A percentile compares a stretch with the other conserved stretches of the same genome.
Evolutionary conservation across 176 grass and related monocot genomes (phyloP).

Genomic region (Rhynchospora tenuis): DNA sequence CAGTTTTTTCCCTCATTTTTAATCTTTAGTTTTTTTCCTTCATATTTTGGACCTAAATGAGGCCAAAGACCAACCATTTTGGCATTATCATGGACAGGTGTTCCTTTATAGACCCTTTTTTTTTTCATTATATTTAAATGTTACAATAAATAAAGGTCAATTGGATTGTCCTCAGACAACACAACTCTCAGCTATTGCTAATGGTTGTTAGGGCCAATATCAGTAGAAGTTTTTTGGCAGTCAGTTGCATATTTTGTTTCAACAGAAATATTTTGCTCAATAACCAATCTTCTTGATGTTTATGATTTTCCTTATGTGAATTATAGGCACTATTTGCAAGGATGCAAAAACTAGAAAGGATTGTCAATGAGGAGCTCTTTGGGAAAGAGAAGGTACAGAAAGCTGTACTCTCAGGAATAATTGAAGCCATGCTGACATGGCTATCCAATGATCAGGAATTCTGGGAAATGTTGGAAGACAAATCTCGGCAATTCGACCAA

Average conservation of each 20-base stretch:
- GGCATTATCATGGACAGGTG: background rate
- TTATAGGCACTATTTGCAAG: constrained; percentile 79
- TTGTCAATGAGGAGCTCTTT: constrained; percentile 56
- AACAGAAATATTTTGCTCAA: background rate
- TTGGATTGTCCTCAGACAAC: background rate
- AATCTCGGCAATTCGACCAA: constrained; percentile 57
- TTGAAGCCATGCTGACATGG: constrained; percentile 88
- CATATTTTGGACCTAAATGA: background rate
- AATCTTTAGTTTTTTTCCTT: background rate
- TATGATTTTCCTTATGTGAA: constrained; percentile 1
- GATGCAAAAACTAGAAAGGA: constrained; percentile 73
- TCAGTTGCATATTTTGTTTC: background rate
- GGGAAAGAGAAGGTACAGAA: constrained; percentile 90
- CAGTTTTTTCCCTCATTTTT: background rate
- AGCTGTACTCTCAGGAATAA: constrained; percentile 65
- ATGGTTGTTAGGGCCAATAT: background rate
- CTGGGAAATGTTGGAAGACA: constrained; percentile 65
- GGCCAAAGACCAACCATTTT: background rate
- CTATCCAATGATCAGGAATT: constrained; percentile 81
- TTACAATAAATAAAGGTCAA: background rate
- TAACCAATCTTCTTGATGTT: background rate
- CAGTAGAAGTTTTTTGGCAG: background rate
- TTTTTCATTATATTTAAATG: background rate
- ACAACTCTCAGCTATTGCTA: background rate
- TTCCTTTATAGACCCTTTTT: background rate